Evolutionary conservation across 78 protist species (phyloP).

Genomic region (Emiliania huxleyi): DNA sequence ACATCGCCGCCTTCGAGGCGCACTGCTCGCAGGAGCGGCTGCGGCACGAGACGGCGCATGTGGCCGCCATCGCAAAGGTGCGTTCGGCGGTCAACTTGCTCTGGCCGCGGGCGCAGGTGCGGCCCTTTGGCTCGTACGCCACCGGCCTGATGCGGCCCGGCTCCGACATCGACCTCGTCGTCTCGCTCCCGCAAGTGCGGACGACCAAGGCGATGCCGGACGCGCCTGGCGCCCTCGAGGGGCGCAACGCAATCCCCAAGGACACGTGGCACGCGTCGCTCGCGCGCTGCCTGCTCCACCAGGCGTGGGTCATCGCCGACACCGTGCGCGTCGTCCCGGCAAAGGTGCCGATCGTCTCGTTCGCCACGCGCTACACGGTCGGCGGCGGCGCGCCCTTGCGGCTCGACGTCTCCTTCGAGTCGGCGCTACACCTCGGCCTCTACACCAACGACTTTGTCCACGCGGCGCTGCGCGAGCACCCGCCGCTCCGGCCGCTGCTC

Average conservation of each 20-base stretch:
- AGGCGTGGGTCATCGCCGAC: conserved; percentile 4
- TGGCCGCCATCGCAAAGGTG: neutral
- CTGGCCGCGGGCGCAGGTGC: conserved; percentile 39
- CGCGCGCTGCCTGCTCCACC: neutral
- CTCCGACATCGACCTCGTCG: conserved; percentile 51
- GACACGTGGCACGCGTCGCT: neutral
- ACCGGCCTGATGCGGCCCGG: conserved; percentile 47
- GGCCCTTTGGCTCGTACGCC: conserved; percentile 44
- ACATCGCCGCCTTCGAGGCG: no score
- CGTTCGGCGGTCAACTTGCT: neutral
- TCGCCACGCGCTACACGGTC: neutral
- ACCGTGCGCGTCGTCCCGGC: neutral
- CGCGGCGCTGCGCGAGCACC: neutral
- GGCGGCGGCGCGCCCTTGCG: neutral
- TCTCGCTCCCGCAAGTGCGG: no score
- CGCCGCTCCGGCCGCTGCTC: neutral
- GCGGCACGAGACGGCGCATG: neutral
- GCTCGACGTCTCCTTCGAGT: conserved; percentile 30
- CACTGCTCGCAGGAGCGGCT: no score
- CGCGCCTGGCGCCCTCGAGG: conserved; percentile 23
- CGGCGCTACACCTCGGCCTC: neutral
- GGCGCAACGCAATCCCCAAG: neutral
- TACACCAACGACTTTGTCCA: neutral
- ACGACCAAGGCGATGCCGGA: neutral
- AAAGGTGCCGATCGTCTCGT: neutral